Percentiles rank a stretch among this genome's conserved stretches.
These are phyloP conservation scores for Croton setiger DNA, from an alignment of 441 rosid genomes.

Conservation along the genomic window DNA sequence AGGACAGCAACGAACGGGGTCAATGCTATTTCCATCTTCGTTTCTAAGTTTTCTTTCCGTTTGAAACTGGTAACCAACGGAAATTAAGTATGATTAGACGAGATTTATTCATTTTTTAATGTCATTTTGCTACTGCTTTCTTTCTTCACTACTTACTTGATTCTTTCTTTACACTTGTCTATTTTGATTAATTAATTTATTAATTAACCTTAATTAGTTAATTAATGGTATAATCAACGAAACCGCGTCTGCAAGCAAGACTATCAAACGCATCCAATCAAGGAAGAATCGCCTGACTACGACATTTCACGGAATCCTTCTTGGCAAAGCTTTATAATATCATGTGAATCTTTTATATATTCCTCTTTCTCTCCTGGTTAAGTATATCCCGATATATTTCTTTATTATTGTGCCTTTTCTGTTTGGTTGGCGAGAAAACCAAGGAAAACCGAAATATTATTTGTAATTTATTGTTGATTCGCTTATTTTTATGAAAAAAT, in stretches of 20 bases:
- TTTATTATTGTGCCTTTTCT: background rate
- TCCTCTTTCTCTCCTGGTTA: background rate
- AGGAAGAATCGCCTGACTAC: background rate
- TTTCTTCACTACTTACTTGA: too few relatives aligned
- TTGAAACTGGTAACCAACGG: background rate
- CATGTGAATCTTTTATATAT: background rate
- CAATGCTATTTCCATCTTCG: background rate
- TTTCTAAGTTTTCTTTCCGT: background rate
- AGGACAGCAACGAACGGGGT: background rate
- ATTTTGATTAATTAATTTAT: too few relatives aligned
- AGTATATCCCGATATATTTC: background rate
- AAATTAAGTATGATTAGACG: background rate
- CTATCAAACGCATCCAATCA: background rate
- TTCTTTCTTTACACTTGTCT: too few relatives aligned
- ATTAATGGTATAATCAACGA: background rate
- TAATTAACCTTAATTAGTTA: background rate
- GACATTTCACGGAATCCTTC: conserved; percentile 1
- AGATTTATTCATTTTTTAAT: too few relatives aligned
- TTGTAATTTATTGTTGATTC: background rate
- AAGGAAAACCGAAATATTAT: background rate
- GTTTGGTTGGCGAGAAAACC: conserved; percentile 20
- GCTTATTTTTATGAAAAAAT: conserved; percentile 10
- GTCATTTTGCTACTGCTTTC: background rate
- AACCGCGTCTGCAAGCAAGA: background rate
- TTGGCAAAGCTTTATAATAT: background rate